Evolutionary conservation across 2,329 filamentous ascomycete species (phyloP), one percentile per base, ranked within the genome.

Genomic region (Xylariaceae sp.): DNA sequence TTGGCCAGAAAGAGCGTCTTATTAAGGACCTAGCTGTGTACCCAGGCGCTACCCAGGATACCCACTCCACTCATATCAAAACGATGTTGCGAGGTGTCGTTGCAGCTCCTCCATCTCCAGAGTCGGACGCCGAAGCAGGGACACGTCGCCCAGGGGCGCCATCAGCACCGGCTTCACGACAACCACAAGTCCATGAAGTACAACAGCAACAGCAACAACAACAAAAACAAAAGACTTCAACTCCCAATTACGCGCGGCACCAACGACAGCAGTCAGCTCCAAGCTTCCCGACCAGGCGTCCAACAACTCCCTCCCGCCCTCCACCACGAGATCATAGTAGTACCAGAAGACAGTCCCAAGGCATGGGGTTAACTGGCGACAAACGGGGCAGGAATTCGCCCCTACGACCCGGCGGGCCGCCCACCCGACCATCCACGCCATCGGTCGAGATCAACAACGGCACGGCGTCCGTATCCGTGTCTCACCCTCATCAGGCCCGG

Each of bases 321-420:
- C 53, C 60, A 19, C 55, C 47, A 29, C 58, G 54, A 52, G 57
- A 56, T 32, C 60, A 62, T 42, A 42, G 29, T 19, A 19, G 19
- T 19, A 19, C 19, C 41, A 62, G 61, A 47, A 63, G 53, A 31
- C 54, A 55, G 11, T 65, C 64, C 8, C 62, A 63, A 63, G 71
- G 69, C 44, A 76, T 76, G 74, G 67, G 72, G 26, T 64, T 72
- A 47, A 76, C 74, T 48, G 74, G 74, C 51, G 74, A 76, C 57
- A 67, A 66, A 48, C 72, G 68, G 51, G 60, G 57, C 29, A 56
- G 60, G 29, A 68, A 63, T 43, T 66, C 68, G 29, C 64, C 67
- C 26, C 64, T 55, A 6, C 61, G 68, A 11, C 57, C 69, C 27
- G 66, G 65, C 37, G 64, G 68, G 51, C 71, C 70, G 71, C 51